These are phyloP conservation scores for Phialophora expanda DNA, from an alignment of 2,329 filamentous ascomycete genomes.

Conservation along the genomic window DNA sequence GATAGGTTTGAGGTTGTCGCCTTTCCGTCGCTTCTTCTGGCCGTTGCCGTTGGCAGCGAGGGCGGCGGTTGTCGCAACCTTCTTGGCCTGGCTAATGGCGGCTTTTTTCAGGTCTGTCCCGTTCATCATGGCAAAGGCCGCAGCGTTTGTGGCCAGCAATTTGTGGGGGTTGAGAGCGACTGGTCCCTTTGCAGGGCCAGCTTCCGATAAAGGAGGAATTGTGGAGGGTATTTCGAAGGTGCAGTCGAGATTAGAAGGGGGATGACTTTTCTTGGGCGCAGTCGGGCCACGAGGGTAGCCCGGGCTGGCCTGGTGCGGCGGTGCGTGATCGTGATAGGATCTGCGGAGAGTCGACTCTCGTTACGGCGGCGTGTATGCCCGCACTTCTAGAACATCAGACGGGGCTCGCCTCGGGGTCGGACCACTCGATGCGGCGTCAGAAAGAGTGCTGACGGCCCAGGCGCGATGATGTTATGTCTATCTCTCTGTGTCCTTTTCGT, in stretches of 20 bases:
- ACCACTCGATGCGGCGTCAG: slow-evolving; percentile 11
- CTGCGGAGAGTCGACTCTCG: slow-evolving; percentile 5
- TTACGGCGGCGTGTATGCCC: slow-evolving; percentile 18
- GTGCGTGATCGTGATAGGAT: slow-evolving; percentile 21
- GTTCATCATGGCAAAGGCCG: slow-evolving; percentile 59
- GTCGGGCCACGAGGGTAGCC: slow-evolving; percentile 26
- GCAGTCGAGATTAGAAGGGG: slow-evolving; percentile 25
- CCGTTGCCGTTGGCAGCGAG: slow-evolving; percentile 59
- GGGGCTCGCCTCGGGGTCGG: slow-evolving; percentile 15
- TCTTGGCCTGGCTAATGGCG: slow-evolving; percentile 69
- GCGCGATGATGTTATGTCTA: slow-evolving; percentile 12
- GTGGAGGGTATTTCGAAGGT: slow-evolving; percentile 33
- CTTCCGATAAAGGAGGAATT: slow-evolving; percentile 37
- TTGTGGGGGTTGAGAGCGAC: slow-evolving; percentile 29
- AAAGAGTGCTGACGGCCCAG: slow-evolving; percentile 17
- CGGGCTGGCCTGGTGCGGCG: slow-evolving; percentile 21
- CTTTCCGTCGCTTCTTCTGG: slow-evolving; percentile 70
- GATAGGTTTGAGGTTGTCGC: slow-evolving; percentile 68
- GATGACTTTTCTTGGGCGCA: slow-evolving; percentile 27
- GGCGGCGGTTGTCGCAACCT: slow-evolving; percentile 59
- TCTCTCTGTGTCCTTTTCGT: slow-evolving; percentile 2
- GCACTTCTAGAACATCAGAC: slow-evolving; percentile 9
- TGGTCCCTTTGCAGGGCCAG: slow-evolving; percentile 40
- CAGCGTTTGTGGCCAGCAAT: slow-evolving; percentile 38
- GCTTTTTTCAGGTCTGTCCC: slow-evolving; percentile 68